Percentiles rank a stretch among this genome's conserved stretches.
Conservation (phyloP, 805 yeast genomes). For the Grigorovia jiainica region DNA sequence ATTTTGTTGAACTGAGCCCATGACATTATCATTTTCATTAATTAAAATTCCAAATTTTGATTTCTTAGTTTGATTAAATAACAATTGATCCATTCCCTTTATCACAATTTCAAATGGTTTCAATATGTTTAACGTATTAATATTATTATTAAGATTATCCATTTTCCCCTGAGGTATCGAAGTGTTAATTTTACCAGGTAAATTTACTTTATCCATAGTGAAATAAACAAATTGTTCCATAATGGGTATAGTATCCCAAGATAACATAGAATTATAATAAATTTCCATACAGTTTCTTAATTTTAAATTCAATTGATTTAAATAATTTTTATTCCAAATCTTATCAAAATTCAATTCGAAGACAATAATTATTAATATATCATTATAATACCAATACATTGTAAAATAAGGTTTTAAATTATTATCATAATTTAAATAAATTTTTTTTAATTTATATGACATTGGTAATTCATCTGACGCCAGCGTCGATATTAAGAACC, state of each 20-base stretch:
- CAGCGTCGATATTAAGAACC: constrained; percentile 25
- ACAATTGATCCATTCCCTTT: constrained; percentile 17
- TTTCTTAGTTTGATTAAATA: background rate
- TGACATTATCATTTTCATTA: background rate
- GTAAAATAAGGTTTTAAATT: constrained; percentile 9
- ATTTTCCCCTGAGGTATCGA: constrained; percentile 18
- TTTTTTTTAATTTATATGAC: constrained; percentile 15
- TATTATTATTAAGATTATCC: background rate
- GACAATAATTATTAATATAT: constrained; percentile 18
- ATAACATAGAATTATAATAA: constrained; percentile 12
- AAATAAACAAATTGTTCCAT: constrained; percentile 18
- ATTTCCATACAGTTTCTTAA: constrained; percentile 16
- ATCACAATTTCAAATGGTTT: constrained; percentile 20
- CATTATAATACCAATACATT: constrained; percentile 26
- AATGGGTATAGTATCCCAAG: background rate
- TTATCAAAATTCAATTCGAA: constrained; percentile 17
- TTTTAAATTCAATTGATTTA: constrained; percentile 19
- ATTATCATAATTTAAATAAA: constrained; percentile 13
- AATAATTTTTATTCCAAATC: constrained; percentile 22
- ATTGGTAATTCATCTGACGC: constrained; percentile 16
- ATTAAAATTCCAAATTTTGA: no score
- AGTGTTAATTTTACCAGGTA: constrained; percentile 6
- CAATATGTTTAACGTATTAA: background rate
- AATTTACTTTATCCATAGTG: constrained; percentile 8
- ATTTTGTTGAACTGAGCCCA: background rate